Base-by-base conservation (phyloP, 495 filamentous ascomycete genomes). In the Astrothelium subdiscretum region DNA sequence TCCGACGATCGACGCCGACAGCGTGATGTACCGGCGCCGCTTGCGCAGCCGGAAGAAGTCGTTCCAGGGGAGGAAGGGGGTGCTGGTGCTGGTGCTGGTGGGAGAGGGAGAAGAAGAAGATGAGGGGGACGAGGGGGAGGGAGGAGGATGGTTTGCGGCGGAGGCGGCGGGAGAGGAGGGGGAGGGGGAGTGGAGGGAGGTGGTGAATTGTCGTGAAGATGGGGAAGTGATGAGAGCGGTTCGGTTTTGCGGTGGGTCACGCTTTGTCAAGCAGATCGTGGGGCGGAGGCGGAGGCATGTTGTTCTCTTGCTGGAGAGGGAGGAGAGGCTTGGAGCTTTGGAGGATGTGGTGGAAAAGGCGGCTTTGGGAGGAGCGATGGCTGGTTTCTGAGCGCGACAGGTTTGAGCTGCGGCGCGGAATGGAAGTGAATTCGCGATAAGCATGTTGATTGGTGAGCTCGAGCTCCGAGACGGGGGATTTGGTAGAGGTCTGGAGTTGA, bases 21-120 rank as follows among this genome's bases (percentile, higher is more conserved):
- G 84, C 65, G 91, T 88, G 81, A 89, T 88, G 58, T 87, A 82
- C 15, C 94, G 87, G 24, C 92, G 89, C 35, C 83, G 85, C 59
- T 87, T 85, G 70, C 94, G 92, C 57, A 97, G 86, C 66, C 80
- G 80, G 81, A 98, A 92, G 83, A 95, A 98, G 42, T 83, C 83
- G 77, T 97, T 87, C 94, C 94, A 98, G 75, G 91, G 85, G 22
- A 96, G 84, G 31, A 18, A 13, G 26, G 59, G 6, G 29, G 40
- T 62, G 13, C 13, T 54, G 32, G 42, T 52, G 27, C 42, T 35
- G 40, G 24, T 51, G 60, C 10, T 54, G 24, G 43, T 62, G 26
- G 43, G 20, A 22, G 27, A 13, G 38, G 26, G 8, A 11, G 38
- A 6, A 15, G 24, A 40, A 26, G 44, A 26, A 38, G 32, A 27